Evolutionary conservation across 495 filamentous ascomycete species (phyloP), one percentile per base, ranked within the genome.

Genomic region (Talaromyces stipitatus): DNA sequence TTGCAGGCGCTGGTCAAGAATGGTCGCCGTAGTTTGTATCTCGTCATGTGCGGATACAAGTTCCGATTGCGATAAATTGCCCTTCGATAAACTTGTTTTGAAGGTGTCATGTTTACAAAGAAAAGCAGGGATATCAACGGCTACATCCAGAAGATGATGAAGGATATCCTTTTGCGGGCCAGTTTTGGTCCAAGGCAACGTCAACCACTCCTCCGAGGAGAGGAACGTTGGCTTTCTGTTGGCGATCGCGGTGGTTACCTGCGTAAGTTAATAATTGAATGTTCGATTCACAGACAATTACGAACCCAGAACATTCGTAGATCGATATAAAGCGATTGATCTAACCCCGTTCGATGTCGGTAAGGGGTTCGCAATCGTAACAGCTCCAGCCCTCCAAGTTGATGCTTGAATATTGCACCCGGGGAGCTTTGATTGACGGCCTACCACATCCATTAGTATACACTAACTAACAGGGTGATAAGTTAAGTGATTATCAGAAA

Each of bases 221-320:
- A 67, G 41, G 16, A 67, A 67, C 2, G 63, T 63, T 9, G 62
- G 61, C 20, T 62, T 55, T 16, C 65, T 61, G 46, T 60, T 60
- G 14, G 61, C 60, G n/a, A 67, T 32, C 4, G 65, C 65, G 20
- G 62, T 61, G 1, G 65, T 67, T 16, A 65, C 61, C 65, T 67
- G 29, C 9, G n/a, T 0, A 22, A 10, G 50, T 33, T n/a, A 53
- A 27, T 53, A 3, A 14, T 29, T 20, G 50, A 33, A 33, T 11
- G 2, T 4, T 10, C 22, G 32, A 5, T 22, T 54, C 32, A 12
- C 0, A 27, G n/a, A 20, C n/a, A 33, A 29, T 20, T 4, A 26
- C 60, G 23, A 60, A 67, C 65, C 65, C 65, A 67, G 38, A 65
- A 67, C 22, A 65, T 53, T 14, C 65, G 61, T 22, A 67, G 56